Evolutionary conservation across 306 rosid genomes (phyloP).

Genomic region (Spatholobus suberectus): DNA sequence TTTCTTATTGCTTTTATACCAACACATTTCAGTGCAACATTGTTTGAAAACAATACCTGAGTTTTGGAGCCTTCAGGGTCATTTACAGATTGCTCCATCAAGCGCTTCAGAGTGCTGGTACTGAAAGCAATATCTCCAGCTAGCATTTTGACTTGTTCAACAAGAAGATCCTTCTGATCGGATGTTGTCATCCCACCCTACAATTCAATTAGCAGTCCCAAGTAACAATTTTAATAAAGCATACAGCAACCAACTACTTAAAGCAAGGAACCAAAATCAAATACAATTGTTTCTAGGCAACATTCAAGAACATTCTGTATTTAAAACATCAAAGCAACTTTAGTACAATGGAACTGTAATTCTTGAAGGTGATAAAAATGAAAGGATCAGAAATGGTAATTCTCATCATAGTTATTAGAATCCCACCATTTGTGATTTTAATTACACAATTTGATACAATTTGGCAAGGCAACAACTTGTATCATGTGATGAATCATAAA

Average conservation of each 20-base stretch:
- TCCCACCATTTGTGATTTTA: neutral
- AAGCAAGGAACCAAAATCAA: slow-evolving; percentile 24
- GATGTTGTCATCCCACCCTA: slow-evolving; percentile 90
- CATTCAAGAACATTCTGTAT: slow-evolving; percentile 22
- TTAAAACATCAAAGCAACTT: slow-evolving; percentile 12
- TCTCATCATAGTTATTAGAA: neutral
- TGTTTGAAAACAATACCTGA: slow-evolving; percentile 61
- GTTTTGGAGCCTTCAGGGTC: slow-evolving; percentile 80
- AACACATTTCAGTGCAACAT: slow-evolving; percentile 28
- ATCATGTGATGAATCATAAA: neutral
- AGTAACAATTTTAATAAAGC: slow-evolving; percentile 23
- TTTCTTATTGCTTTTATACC: neutral
- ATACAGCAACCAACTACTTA: slow-evolving; percentile 7
- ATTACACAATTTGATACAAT: neutral
- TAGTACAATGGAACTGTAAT: neutral
- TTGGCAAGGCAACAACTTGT: neutral
- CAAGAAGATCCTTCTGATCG: slow-evolving; percentile 97
- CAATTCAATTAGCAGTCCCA: slow-evolving; percentile 38
- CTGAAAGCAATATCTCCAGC: slow-evolving; percentile 97
- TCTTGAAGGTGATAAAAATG: slow-evolving; percentile 5
- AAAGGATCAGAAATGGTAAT: neutral
- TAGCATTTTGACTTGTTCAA: slow-evolving; percentile 99
- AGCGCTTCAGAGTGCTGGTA: slow-evolving; percentile 96
- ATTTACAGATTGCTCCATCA: slow-evolving; percentile 85
- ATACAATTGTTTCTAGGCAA: slow-evolving; percentile 8